phyloP scores from a whole-genome alignment of 1,284 basidiomycete species.

The Ganoderma boninense region DNA sequence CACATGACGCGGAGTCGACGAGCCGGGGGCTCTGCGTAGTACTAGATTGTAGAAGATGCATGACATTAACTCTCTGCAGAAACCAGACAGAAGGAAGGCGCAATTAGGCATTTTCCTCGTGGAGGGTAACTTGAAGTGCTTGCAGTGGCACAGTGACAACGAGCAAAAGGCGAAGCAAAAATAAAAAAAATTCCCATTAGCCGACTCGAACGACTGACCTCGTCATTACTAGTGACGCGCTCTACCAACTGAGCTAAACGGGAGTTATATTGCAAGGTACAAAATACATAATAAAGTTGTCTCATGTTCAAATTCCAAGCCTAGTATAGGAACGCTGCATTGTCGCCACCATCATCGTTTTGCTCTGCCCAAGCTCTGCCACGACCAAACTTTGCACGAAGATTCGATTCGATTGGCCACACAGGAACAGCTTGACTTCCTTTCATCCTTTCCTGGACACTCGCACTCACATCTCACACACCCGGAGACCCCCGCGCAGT shows the following conservation, averaged over 20 bases:
- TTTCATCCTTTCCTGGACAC: neutral
- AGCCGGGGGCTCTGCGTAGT: neutral
- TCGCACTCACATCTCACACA: no score
- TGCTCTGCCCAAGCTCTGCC: neutral
- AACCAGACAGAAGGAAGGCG: neutral
- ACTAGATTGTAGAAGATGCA: neutral
- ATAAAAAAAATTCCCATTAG: no score
- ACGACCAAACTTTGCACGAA: neutral
- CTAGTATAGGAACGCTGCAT: no score
- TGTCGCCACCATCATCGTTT: neutral
- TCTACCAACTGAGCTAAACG: conserved; percentile 65
- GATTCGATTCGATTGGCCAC: no score
- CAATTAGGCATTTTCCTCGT: neutral
- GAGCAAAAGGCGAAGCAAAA: no score
- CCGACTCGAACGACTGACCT: conserved; percentile 18
- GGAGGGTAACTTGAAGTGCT: no score
- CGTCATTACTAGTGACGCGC: conserved; percentile 59
- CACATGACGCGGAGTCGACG: neutral
- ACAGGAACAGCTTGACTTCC: neutral
- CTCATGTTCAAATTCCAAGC: no score
- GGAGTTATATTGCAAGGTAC: conserved; percentile 12
- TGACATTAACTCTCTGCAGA: neutral
- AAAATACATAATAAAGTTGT: neutral
- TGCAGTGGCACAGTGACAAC: no score
- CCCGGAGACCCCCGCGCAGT: neutral